These are phyloP conservation scores for Fusarium bactridioides DNA, from an alignment of 2,329 filamentous ascomycete species.

Conservation along the genomic window DNA sequence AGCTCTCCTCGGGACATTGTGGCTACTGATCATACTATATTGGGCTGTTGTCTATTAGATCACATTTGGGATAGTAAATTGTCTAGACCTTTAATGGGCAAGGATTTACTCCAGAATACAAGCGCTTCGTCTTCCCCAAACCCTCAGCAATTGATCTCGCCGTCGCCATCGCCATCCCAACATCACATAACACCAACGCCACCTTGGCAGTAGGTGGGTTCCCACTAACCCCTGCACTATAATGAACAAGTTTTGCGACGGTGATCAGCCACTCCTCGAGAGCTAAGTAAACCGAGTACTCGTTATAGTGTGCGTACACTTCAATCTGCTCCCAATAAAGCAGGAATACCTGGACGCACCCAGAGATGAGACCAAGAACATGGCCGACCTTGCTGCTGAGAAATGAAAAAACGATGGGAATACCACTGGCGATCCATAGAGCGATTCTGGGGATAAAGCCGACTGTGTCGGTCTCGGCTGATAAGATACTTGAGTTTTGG, in stretches of 20 bases:
- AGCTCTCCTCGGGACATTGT: too few species aligned
- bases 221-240: neutral
- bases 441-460: neutral
- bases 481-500: neutral
- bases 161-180: neutral
- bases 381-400: too few species aligned
- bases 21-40: too few species aligned
- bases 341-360: neutral
- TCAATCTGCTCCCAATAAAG: neutral
- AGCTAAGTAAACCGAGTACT: neutral
- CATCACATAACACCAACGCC: neutral
- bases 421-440: neutral
- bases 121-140: fast-evolving
- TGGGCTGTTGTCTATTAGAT: too few species aligned
- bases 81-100: too few species aligned
- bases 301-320: neutral
- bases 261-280: neutral
- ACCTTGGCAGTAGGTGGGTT: neutral
- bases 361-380: neutral
- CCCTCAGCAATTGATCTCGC: neutral
- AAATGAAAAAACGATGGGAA: too few species aligned
- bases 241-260: fast-evolving
- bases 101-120: fast-evolving
- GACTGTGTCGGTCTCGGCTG: neutral
- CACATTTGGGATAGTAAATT: too few species aligned